A percentile compares a stretch with the other conserved stretches of the same genome.
Conservation (phyloP, 306 rosid genomes). For the Ochetophila trinervis region DNA sequence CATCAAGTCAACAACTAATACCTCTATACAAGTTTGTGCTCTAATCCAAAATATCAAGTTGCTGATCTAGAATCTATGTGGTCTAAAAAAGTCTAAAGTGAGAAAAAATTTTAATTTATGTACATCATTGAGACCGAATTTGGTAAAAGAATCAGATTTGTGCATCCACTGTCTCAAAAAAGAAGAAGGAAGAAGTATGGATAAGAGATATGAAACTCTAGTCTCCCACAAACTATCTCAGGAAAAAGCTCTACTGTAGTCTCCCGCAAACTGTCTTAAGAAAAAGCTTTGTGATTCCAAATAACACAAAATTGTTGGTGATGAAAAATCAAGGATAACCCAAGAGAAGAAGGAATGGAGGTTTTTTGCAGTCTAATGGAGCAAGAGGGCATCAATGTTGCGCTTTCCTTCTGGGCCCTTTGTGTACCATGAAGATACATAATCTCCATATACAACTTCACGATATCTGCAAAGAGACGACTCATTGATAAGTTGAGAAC, state of each 20-base stretch:
- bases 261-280: too few relatives aligned
- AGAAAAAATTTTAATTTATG: too few relatives aligned
- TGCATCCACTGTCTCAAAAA: too few relatives aligned
- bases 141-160: too few relatives aligned
- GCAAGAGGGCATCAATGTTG: constrained; percentile 60
- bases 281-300: background rate
- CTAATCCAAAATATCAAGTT: too few relatives aligned
- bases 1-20: too few relatives aligned
- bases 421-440: constrained; percentile 69
- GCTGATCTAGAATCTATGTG: too few relatives aligned
- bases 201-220: too few relatives aligned
- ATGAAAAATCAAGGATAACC: background rate
- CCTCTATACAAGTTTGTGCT: too few relatives aligned
- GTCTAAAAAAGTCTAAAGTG: too few relatives aligned
- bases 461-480: constrained; percentile 54
- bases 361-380: background rate
- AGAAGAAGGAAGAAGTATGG: too few relatives aligned
- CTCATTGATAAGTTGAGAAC: constrained; percentile 50
- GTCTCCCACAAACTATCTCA: background rate
- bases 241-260: background rate
- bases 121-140: too few relatives aligned
- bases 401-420: constrained; percentile 87
- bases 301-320: background rate
- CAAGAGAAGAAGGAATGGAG: background rate
- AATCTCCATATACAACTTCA: constrained; percentile 73